These are phyloP conservation scores for Fusarium sp. DNA, from an alignment of 2,329 filamentous ascomycete genomes.

Conservation along the genomic window DNA sequence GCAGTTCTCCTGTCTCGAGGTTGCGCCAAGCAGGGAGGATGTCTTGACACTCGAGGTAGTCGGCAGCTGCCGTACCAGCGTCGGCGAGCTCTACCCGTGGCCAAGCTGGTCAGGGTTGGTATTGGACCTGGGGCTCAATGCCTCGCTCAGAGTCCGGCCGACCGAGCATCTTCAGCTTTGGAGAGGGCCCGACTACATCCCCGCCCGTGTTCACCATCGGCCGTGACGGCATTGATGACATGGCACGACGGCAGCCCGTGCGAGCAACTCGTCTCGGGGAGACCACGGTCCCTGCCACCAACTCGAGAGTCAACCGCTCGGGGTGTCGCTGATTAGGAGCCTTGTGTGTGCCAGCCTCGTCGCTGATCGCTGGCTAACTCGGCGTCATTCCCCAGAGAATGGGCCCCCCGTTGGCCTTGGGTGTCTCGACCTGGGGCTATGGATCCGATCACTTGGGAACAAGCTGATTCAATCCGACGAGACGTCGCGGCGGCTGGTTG, in stretches of 20 bases:
- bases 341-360: slow-evolving; percentile 24
- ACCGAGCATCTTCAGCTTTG: slow-evolving; percentile 14
- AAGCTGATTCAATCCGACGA: slow-evolving; percentile 6
- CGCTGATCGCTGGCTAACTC: slow-evolving; percentile 18
- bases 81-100: slow-evolving; percentile 17
- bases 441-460: slow-evolving; percentile 33
- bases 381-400: slow-evolving; percentile 33
- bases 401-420: slow-evolving; percentile 21
- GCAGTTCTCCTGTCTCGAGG: slow-evolving; percentile 21
- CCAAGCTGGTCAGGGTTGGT: slow-evolving; percentile 19
- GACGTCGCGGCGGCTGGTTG: slow-evolving; percentile 12
- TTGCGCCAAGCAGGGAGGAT: slow-evolving; percentile 36
- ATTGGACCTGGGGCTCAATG: slow-evolving; percentile 18
- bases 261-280: slow-evolving; percentile 26
- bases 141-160: slow-evolving; percentile 10
- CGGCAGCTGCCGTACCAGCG: slow-evolving; percentile 17
- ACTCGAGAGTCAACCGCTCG: slow-evolving; percentile 13
- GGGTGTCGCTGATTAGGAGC: slow-evolving; percentile 7
- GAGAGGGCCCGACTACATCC: slow-evolving; percentile 5
- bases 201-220: slow-evolving; percentile 2
- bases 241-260: slow-evolving; percentile 5
- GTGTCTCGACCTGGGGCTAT: slow-evolving; percentile 36
- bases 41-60: slow-evolving; percentile 16
- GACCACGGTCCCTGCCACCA: slow-evolving; percentile 19
- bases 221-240: neutral